Conservation (phyloP, 441 rosid species). For the Macaranga tanarius region DNA sequence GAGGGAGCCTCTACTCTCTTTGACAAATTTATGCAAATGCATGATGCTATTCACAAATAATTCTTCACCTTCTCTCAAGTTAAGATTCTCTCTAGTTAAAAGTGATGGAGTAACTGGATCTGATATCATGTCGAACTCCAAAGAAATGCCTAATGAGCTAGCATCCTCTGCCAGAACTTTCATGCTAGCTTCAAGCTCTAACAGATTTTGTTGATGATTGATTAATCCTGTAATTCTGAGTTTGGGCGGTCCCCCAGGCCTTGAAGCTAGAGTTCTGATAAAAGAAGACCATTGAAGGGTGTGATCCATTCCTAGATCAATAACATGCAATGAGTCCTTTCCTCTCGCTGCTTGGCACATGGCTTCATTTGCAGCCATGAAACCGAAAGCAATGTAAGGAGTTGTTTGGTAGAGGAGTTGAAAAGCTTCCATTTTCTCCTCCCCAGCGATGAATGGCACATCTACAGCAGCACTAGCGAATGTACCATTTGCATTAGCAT, state of each 20-base stretch:
- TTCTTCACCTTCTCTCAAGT: constrained; percentile 51
- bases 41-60: constrained; percentile 50
- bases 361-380: constrained; percentile 74
- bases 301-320: constrained; percentile 57
- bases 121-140: constrained; percentile 37
- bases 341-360: constrained; percentile 56
- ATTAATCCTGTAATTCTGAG: constrained; percentile 50
- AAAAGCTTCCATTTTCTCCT: constrained; percentile 59
- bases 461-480: constrained; percentile 29
- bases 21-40: constrained; percentile 62
- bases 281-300: constrained; percentile 68
- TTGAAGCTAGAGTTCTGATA: constrained; percentile 53
- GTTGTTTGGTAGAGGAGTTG: constrained; percentile 57
- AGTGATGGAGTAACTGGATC: constrained; percentile 36
- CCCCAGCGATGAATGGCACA: constrained; percentile 31
- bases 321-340: constrained; percentile 43
- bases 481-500: constrained; percentile 42
- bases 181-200: constrained; percentile 39
- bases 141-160: constrained; percentile 32
- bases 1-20: constrained; percentile 66
- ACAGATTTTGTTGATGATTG: constrained; percentile 18
- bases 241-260: constrained; percentile 49
- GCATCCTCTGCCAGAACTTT: constrained; percentile 44
- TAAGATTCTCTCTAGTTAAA: constrained; percentile 46
- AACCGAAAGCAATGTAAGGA: constrained; percentile 62